Evolutionary conservation across 1,284 basidiomycete genomes (phyloP).

Genomic region (Rhodotorula sp.): DNA sequence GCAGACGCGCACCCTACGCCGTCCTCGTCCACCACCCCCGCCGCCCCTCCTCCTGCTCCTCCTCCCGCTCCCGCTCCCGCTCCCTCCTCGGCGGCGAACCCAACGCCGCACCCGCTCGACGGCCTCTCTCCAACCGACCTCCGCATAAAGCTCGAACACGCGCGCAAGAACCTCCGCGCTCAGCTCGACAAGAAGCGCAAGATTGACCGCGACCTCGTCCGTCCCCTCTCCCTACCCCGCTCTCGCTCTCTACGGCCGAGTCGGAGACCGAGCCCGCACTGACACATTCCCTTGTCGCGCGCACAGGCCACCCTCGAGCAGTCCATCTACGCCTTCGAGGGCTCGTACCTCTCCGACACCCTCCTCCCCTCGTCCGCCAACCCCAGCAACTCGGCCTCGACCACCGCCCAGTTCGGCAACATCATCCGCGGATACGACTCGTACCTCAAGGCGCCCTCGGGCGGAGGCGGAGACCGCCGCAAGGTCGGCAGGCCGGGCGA

Average conservation of each 20-base stretch:
- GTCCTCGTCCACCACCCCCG: background rate
- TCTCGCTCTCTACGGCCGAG: too few species aligned
- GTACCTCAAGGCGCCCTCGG: constrained; percentile 49
- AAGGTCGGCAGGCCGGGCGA: constrained; percentile 29
- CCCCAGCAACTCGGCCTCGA: constrained; percentile 22
- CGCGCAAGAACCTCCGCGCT: constrained; percentile 26
- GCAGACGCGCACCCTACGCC: background rate
- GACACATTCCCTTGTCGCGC: background rate
- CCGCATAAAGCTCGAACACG: constrained; percentile 38
- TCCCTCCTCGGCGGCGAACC: background rate
- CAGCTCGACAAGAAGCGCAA: constrained; percentile 42
- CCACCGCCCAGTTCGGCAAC: constrained; percentile 44
- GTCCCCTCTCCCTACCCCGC: background rate
- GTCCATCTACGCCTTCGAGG: constrained; percentile 56
- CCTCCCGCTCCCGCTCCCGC: background rate
- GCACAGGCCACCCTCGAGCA: constrained; percentile 54
- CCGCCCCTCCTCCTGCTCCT: background rate
- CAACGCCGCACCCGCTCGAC: constrained; percentile 21
- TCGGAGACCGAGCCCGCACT: background rate
- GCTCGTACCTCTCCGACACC: constrained; percentile 53
- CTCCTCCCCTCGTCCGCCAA: constrained; percentile 27
- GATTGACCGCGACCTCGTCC: constrained; percentile 42
- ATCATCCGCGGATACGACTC: constrained; percentile 52
- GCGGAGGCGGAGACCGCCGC: constrained; percentile 29
- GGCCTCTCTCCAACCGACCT: constrained; percentile 37